These are phyloP conservation scores for Cantharellus anzutake DNA, from an alignment of 768 basidiomycete genomes.

Conservation along the genomic window DNA sequence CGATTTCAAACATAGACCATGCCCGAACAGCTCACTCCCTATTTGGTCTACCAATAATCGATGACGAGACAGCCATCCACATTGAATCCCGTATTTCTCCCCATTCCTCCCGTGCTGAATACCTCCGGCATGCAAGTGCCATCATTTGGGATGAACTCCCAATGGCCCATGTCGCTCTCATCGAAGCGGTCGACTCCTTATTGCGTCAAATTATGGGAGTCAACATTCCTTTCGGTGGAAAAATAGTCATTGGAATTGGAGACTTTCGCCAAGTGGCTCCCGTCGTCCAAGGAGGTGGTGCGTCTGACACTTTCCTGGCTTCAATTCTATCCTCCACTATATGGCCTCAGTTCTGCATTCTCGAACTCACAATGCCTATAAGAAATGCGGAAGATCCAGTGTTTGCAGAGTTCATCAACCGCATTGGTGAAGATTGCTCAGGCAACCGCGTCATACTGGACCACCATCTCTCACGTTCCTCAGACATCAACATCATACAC, in stretches of 20 bases:
- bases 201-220: conserved; percentile 14
- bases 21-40: neutral
- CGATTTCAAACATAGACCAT: too few relatives aligned
- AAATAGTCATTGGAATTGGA: conserved; percentile 19
- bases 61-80: neutral
- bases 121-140: conserved; percentile 16
- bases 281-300: conserved; percentile 16
- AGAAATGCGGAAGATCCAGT: neutral
- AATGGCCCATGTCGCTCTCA: conserved; percentile 21
- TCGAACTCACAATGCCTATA: neutral
- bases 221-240: conserved; percentile 21
- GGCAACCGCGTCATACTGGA: too few relatives aligned
- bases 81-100: conserved; percentile 16
- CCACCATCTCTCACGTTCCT: too few relatives aligned
- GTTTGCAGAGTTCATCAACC: neutral
- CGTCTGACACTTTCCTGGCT: neutral
- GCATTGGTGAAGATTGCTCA: neutral
- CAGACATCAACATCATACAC: too few relatives aligned
- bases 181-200: conserved; percentile 20
- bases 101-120: conserved; percentile 16
- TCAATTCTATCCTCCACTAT: neutral
- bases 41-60: neutral
- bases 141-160: conserved; percentile 28
- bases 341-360: neutral
- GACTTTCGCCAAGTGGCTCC: conserved; percentile 26